These are phyloP conservation scores for Sodiomyces alkalinus DNA, from an alignment of 2,329 filamentous ascomycete genomes.

Conservation along the genomic window DNA sequence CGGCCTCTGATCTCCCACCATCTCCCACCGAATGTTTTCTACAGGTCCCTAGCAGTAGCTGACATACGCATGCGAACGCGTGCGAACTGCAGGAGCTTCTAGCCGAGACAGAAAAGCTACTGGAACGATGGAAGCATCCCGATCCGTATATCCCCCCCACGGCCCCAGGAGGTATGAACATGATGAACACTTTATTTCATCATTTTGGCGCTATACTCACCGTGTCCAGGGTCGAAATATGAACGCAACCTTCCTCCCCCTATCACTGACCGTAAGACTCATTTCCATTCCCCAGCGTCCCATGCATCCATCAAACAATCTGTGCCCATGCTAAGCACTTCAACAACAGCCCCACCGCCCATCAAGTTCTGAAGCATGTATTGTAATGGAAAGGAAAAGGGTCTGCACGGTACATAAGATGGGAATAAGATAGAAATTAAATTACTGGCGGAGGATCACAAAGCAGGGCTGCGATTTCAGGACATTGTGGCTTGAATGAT, in stretches of 20 bases:
- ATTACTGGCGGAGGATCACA: too few relatives aligned
- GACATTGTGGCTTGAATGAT: too few relatives aligned
- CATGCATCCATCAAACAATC: background rate
- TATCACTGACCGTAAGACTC: constrained; percentile 60
- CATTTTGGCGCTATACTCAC: background rate
- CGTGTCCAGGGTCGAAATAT: constrained; percentile 68
- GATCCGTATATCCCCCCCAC: constrained; percentile 84
- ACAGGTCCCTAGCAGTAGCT: too few relatives aligned
- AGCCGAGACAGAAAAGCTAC: constrained; percentile 71
- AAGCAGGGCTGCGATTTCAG: too few relatives aligned
- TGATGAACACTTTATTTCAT: too few relatives aligned
- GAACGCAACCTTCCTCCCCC: constrained; percentile 81
- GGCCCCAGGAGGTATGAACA: constrained; percentile 82
- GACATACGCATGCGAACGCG: constrained; percentile 4
- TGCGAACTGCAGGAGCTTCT: constrained; percentile 60
- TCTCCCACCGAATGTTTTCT: background rate
- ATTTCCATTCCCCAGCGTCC: background rate
- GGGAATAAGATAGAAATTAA: too few relatives aligned
- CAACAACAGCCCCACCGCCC: constrained; percentile 32
- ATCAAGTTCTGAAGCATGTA: constrained; percentile 26
- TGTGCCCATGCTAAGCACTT: too few relatives aligned
- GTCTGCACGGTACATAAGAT: constrained; percentile 14
- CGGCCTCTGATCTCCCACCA: background rate
- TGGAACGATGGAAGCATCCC: constrained; percentile 94
- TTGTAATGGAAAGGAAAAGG: constrained; percentile 3